Evolutionary conservation across 257 asterid genomes (phyloP).

Genomic region (Penstemon davidsonii): DNA sequence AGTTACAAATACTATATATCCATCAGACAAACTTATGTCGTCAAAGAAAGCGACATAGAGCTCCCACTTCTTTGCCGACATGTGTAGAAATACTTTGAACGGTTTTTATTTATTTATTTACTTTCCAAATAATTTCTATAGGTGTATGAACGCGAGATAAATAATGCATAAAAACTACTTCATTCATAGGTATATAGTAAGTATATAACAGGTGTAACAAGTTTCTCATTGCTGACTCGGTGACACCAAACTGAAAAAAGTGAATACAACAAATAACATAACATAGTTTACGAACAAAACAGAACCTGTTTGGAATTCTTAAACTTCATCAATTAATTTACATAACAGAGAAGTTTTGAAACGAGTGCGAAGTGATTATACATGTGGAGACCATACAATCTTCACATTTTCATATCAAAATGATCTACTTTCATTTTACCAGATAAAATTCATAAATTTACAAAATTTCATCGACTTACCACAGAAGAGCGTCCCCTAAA

Average conservation of each 20-base stretch:
- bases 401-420: slow-evolving; percentile 10
- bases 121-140: no score
- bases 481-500: slow-evolving; percentile 69
- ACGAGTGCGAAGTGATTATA: not conserved
- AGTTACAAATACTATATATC: not conserved
- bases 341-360: not conserved
- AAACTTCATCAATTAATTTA: not conserved
- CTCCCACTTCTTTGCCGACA: not conserved
- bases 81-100: not conserved
- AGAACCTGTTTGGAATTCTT: not conserved
- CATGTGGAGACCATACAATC: not conserved
- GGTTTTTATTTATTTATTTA: not conserved
- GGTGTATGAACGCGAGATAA: not conserved
- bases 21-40: not conserved
- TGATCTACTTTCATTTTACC: not conserved
- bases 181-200: not conserved
- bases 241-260: not conserved
- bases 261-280: not conserved
- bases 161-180: not conserved
- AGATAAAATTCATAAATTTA: slow-evolving; percentile 11
- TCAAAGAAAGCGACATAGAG: no score
- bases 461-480: slow-evolving; percentile 46
- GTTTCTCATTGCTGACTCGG: not conserved
- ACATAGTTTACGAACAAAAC: not conserved
- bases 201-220: not conserved